A percentile compares a stretch with the other conserved stretches of the same genome.
These are phyloP conservation scores for Sarocladium oryzae DNA, from an alignment of 2,329 filamentous ascomycete species.

Conservation along the genomic window DNA sequence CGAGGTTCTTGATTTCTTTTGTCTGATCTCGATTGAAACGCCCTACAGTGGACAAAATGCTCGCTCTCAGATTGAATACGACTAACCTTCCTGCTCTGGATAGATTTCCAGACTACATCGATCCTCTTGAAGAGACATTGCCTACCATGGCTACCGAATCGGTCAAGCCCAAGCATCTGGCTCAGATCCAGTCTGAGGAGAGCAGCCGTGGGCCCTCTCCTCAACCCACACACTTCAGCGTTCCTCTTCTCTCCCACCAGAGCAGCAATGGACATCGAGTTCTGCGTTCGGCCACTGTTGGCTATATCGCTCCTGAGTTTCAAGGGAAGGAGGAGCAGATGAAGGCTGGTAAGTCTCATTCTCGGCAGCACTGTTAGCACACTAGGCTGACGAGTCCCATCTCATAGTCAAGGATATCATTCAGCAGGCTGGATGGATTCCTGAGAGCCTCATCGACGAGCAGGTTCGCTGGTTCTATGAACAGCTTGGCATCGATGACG, in stretches of 20 bases:
- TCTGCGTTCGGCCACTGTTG: conserved; percentile 81
- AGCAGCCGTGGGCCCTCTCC: conserved; percentile 68
- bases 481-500: conserved; percentile 94
- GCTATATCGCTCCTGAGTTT: conserved; percentile 92
- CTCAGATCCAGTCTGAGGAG: conserved; percentile 31
- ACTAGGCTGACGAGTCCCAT: no score
- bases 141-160: conserved; percentile 23
- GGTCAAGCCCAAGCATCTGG: conserved; percentile 34
- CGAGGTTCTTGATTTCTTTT: no score
- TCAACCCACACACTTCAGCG: conserved; percentile 77
- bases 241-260: conserved; percentile 49
- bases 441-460: conserved; percentile 70
- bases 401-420: conserved; percentile 75
- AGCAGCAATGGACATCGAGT: conserved; percentile 62
- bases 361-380: no score
- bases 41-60: conserved; percentile 24
- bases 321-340: conserved; percentile 90
- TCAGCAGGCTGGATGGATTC: conserved; percentile 77
- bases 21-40: no score
- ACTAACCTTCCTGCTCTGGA: conserved; percentile 33
- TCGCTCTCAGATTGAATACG: conserved; percentile 29
- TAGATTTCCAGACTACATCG: conserved; percentile 40
- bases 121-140: conserved; percentile 27
- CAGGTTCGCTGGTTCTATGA: conserved; percentile 98
- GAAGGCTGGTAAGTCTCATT: conserved; percentile 62